These are phyloP conservation scores for Manihot esculenta DNA, from an alignment of 441 rosid species.

Conservation along the genomic window DNA sequence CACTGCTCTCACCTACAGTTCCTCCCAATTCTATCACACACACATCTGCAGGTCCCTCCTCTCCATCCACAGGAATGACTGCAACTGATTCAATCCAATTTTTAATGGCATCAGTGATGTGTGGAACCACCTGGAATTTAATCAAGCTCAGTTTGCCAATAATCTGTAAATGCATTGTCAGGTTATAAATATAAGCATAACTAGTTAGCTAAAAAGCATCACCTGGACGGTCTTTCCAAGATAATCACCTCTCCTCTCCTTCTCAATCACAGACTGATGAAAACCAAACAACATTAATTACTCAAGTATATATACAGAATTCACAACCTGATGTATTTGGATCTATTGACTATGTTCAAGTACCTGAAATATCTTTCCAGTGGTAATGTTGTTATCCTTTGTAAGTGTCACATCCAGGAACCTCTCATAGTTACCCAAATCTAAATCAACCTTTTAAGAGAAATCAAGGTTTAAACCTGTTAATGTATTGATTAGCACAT, in stretches of 20 bases:
- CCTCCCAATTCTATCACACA: constrained; percentile 97
- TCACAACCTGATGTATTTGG: constrained; percentile 3
- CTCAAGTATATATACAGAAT: not conserved
- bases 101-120: constrained; percentile 85
- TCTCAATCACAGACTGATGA: constrained; percentile 72
- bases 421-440: constrained; percentile 96
- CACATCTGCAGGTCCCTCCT: constrained; percentile 74
- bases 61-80: constrained; percentile 68
- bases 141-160: constrained; percentile 38
- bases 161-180: constrained; percentile 1
- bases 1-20: constrained; percentile 69
- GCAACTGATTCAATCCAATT: constrained; percentile 79
- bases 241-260: constrained; percentile 95
- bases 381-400: constrained; percentile 84
- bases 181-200: constrained; percentile 3
- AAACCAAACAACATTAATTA: not conserved
- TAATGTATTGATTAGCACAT: constrained; percentile 13
- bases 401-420: constrained; percentile 79
- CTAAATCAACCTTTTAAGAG: constrained; percentile 82
- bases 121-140: constrained; percentile 72
- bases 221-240: constrained; percentile 99
- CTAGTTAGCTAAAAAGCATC: constrained; percentile 4
- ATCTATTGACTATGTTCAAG: not conserved
- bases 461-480: constrained; percentile 24
- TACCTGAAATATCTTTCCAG: constrained; percentile 94